Evolutionary conservation across 2,329 filamentous ascomycete species (phyloP).

Genomic region (Cytospora piceicola): DNA sequence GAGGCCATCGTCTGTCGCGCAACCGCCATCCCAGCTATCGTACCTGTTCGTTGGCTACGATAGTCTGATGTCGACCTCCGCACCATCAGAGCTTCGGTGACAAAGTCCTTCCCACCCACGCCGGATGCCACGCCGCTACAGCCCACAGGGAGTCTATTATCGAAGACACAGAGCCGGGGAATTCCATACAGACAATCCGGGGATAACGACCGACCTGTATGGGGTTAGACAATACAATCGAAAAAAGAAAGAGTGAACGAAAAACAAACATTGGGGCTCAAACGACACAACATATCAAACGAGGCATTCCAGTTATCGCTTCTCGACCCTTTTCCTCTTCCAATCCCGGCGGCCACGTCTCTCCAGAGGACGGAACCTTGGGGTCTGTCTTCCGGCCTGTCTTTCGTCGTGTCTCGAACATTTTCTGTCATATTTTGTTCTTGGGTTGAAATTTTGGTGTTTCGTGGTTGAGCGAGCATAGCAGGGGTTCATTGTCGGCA

Average conservation of each 20-base stretch:
- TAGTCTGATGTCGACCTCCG: constrained; percentile 46
- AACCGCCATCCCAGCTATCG: constrained; percentile 53
- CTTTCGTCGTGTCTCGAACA: constrained; percentile 11
- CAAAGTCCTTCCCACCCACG: neutral
- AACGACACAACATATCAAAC: constrained; percentile 6
- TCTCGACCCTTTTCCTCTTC: constrained; percentile 4
- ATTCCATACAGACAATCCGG: constrained; percentile 4
- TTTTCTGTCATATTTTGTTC: constrained; percentile 9
- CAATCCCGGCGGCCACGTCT: constrained; percentile 16
- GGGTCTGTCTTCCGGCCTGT: constrained; percentile 14
- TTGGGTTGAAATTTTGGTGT: constrained; percentile 19
- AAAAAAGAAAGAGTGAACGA: neutral
- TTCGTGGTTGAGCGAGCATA: constrained; percentile 28
- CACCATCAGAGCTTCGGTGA: constrained; percentile 37
- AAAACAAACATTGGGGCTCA: no score
- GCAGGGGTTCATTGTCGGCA: constrained; percentile 19
- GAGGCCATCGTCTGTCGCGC: constrained; percentile 40
- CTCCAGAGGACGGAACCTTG: constrained; percentile 8
- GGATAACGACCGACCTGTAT: constrained; percentile 2
- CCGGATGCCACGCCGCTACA: constrained; percentile 32
- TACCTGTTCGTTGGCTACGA: constrained; percentile 53
- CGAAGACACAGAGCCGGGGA: constrained; percentile 24
- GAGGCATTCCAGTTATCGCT: constrained; percentile 7
- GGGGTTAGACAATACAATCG: constrained; percentile 7
- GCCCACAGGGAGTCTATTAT: constrained; percentile 27